Base-by-base conservation (phyloP, 805 yeast species). In the Lipomyces lipofer region DNA sequence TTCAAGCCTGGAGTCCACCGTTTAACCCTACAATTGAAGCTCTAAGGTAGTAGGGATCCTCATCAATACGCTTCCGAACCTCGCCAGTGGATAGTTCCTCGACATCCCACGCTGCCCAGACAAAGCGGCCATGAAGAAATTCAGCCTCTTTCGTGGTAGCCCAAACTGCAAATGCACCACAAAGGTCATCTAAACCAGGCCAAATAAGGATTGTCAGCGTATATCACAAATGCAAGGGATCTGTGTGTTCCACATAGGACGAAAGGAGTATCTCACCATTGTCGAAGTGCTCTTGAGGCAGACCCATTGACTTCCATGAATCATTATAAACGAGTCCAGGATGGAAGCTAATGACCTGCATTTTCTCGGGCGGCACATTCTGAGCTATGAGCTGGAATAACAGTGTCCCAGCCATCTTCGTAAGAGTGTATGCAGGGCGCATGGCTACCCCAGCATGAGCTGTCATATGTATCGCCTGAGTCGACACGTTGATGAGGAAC, bases 251-350 rank as follows among this genome's bases (percentile, higher is more conserved):
- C n/a, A n/a, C n/a, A n/a, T n/a, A n/a, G n/a, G n/a, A n/a, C n/a
- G n/a, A 35, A 35, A 35, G 39, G 39, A 35, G 39, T 35, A 35
- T 35, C 39, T 35, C 39, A 35, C 39, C 39, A 35, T 35, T 35
- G 39, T 35, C 39, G 39, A 35, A 35, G 13, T 35, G 39, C 8
- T 35, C 39, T 22, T 19, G 39, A 35, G 9, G 2, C 39, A 7
- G 19, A 2, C 9, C 2, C 21, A 35, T 35, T 35, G 39, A 2
- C 39, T 35, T 35, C 39, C 22, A 35, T 7, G 13, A 19, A 7
- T 35, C 39, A 22, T 4, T 35, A 35, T 35, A 35, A 2, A 35
- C 19, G 4, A n/a, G 15, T 33, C 38, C 38, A 33, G 38, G 38
- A 33, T 33, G 2, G 39, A 35, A 35, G 39, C 39, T 35, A 7